These are phyloP conservation scores for Phytophthora crassamura DNA, from an alignment of 352 stramenopile species.

Conservation along the genomic window DNA sequence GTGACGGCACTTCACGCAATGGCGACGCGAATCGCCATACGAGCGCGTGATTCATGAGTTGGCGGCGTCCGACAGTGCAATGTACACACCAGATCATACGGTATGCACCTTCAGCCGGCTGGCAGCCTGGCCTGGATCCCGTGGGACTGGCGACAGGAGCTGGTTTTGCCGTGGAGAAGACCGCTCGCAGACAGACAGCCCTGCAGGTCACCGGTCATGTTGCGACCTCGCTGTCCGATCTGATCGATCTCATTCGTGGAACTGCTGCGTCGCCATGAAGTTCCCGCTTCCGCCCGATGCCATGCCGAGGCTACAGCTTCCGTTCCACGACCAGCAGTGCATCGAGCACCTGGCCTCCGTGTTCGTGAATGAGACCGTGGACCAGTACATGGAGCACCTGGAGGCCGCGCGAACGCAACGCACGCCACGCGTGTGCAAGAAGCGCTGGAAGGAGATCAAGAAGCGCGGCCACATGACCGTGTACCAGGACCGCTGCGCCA, in stretches of 20 bases:
- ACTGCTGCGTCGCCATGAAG: constrained; percentile 30
- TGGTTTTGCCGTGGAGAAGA: neutral
- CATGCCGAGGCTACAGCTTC: constrained; percentile 31
- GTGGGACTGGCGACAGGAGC: constrained; percentile 14
- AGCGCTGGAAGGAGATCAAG: constrained; percentile 44
- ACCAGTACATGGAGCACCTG: constrained; percentile 44
- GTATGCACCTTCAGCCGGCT: too few species aligned
- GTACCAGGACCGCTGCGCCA: constrained; percentile 32
- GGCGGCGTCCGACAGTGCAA: neutral
- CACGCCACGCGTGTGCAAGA: constrained; percentile 24
- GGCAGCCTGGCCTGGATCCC: neutral
- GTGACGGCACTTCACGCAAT: neutral
- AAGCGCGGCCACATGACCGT: constrained; percentile 36
- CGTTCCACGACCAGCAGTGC: constrained; percentile 21
- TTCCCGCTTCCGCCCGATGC: constrained; percentile 35
- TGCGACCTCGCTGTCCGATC: neutral
- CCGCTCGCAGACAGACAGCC: too few species aligned
- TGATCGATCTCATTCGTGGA: constrained; percentile 4
- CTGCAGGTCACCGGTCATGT: too few species aligned
- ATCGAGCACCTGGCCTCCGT: constrained; percentile 38
- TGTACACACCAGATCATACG: too few species aligned
- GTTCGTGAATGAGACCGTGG: constrained; percentile 40
- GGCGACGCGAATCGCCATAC: constrained; percentile 1
- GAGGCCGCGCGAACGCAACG: constrained; percentile 7
- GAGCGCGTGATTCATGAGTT: constrained; percentile 19